phyloP scores from a whole-genome alignment of 345 rosid genomes.

The Chamaenerion angustifolium region DNA sequence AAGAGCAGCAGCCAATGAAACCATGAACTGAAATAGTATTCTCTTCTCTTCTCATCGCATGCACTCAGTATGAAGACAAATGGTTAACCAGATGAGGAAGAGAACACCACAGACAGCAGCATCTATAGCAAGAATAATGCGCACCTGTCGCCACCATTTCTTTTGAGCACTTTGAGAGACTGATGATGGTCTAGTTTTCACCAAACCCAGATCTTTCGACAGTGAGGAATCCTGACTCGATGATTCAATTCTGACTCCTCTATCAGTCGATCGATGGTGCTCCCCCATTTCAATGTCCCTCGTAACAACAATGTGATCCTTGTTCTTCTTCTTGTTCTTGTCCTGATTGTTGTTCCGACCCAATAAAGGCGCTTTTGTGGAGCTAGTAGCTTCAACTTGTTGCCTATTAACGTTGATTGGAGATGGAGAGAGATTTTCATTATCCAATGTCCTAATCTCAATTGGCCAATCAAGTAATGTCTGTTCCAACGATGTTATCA shows the following conservation, averaged over 20 bases:
- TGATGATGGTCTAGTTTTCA: slow-evolving; percentile 30
- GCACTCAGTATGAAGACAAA: slow-evolving; percentile 47
- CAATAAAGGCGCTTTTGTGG: slow-evolving; percentile 61
- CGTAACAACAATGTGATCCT: slow-evolving; percentile 42
- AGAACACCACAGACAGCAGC: slow-evolving; percentile 56
- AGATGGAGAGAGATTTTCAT: slow-evolving; percentile 8
- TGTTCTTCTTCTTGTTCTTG: slow-evolving; percentile 58
- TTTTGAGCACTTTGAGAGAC: slow-evolving; percentile 35
- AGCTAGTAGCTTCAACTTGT: slow-evolving; percentile 32
- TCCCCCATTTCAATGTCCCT: slow-evolving; percentile 59
- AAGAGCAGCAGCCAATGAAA: too few species aligned
- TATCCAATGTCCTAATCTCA: slow-evolving; percentile 6
- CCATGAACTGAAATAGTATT: too few species aligned
- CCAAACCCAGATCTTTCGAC: slow-evolving; percentile 49
- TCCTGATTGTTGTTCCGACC: slow-evolving; percentile 51
- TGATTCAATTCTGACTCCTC: slow-evolving; percentile 28
- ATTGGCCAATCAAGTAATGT: slow-evolving; percentile 31
- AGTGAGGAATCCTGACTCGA: slow-evolving; percentile 24
- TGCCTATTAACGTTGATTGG: slow-evolving; percentile 28
- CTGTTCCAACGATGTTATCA: slow-evolving; percentile 54
- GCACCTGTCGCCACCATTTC: slow-evolving; percentile 68
- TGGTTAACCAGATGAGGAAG: slow-evolving; percentile 53
- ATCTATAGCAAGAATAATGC: slow-evolving; percentile 62
- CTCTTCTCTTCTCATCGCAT: slow-evolving; percentile 9
- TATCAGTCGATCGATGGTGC: slow-evolving; percentile 15